Evolutionary conservation across 78 protist species (phyloP), one percentile per base, ranked within the genome.

Genomic region (Abeoforma whisleri): DNA sequence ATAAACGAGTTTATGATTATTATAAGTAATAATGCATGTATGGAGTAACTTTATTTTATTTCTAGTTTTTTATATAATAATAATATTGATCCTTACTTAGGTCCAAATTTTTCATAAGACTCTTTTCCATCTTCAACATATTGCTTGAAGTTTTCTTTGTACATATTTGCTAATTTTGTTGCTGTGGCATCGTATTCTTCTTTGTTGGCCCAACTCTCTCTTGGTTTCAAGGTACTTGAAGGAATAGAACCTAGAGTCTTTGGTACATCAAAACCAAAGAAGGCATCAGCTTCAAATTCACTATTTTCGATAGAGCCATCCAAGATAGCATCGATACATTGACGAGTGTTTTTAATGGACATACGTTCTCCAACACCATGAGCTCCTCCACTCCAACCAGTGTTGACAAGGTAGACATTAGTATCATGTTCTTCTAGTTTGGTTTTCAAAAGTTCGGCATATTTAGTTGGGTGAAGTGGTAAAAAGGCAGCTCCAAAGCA

Each of bases 401-500:
- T 94, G 91, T 94, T 96, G 86, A 96, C 87, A 1, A 96, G 93
- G 94, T 93, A 96, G 39, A 87, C 96, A 35, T 70, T 5, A 35
- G 91, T 91, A 33, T 76, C 33, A 93, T 93, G 93, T 81, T 84
- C 39, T 69, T 76, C 23, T 34, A 96, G 34, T 92, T 91, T 90
- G 73, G 89, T 91, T 1, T 89, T 92, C 37, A 96, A 89, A 90
- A 95, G 74, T 37, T 91, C 90, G n/a, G 97, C 99, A 91, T 96
- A 96, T 71, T 87, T 81, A 73, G 93, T 87, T 34, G 99, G 98
- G 84, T 94, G 98, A 93, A 90, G 88, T 36, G 91, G 93, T 22
- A 96, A 86, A 94, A 96, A 96, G 37, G 99, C 96, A 70, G 84
- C 93, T 48, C 96, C 96, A 68, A 92, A 97, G 89, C 99, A 97